Conservation (phyloP, 164 flowering plant species). For the Nymphaea colorata region DNA sequence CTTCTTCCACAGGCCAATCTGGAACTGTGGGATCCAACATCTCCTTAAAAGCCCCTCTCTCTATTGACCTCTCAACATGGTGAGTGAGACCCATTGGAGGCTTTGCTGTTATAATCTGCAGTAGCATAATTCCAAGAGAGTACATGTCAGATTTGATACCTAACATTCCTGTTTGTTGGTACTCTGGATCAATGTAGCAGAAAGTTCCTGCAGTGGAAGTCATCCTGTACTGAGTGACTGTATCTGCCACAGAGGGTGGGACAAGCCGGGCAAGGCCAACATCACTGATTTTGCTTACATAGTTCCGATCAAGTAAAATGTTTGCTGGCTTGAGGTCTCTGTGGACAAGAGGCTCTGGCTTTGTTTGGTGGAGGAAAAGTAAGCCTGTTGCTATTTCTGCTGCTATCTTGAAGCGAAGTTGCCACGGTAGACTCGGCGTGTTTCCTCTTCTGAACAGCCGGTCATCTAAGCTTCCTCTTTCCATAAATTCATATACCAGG, state of each 20-base stretch:
- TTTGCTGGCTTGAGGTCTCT: slow-evolving; percentile 74
- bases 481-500: slow-evolving; percentile 65
- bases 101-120: slow-evolving; percentile 61
- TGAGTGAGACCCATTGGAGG: slow-evolving; percentile 65
- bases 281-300: slow-evolving; percentile 62
- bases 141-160: slow-evolving; percentile 60
- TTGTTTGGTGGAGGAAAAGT: slow-evolving; percentile 68
- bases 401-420: slow-evolving; percentile 42
- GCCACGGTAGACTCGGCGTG: slow-evolving; percentile 45
- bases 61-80: slow-evolving; percentile 41
- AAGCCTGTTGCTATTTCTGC: slow-evolving; percentile 63
- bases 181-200: slow-evolving; percentile 83
- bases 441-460: slow-evolving; percentile 40
- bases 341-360: slow-evolving; percentile 80
- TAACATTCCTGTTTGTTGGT: slow-evolving; percentile 66
- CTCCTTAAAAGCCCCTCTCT: slow-evolving; percentile 31
- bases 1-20: slow-evolving; percentile 63
- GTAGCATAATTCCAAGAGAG: slow-evolving; percentile 61
- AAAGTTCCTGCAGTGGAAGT: slow-evolving; percentile 79
- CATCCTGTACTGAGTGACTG: slow-evolving; percentile 61
- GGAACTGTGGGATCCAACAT: slow-evolving; percentile 46
- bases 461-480: slow-evolving; percentile 67
- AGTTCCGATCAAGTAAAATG: slow-evolving; percentile 58
- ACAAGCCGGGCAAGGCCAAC: slow-evolving; percentile 68
- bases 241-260: slow-evolving; percentile 55